Conservation (phyloP, 75 land plant species). For the Pinus taeda region DNA sequence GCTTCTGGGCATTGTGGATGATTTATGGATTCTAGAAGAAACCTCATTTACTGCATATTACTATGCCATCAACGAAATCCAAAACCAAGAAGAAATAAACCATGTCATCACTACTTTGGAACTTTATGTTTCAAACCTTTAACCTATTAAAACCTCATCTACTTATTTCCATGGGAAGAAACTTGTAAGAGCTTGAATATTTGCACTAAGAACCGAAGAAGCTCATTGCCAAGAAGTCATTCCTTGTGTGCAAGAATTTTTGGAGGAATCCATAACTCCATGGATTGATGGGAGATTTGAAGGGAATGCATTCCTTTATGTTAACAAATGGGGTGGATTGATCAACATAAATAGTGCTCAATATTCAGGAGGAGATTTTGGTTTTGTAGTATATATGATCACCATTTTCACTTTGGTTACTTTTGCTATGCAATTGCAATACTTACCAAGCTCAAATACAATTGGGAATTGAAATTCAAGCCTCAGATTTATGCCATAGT, state of each 20-base stretch:
- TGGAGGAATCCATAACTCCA: conserved; percentile 64
- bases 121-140: conserved; percentile 46
- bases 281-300: conserved; percentile 84
- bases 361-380: conserved; percentile 83
- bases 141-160: conserved; percentile 41
- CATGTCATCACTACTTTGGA: conserved; percentile 32
- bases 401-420: conserved; percentile 89
- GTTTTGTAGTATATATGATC: conserved; percentile 84
- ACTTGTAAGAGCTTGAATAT: conserved; percentile 73
- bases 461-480: conserved; percentile 66
- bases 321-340: conserved; percentile 81
- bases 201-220: conserved; percentile 88
- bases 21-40: conserved; percentile 17
- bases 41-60: conserved; percentile 21
- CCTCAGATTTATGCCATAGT: conserved; percentile 73
- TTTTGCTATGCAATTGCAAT: conserved; percentile 85
- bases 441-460: conserved; percentile 70
- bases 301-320: no score
- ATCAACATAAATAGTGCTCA: conserved; percentile 49
- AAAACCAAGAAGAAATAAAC: conserved; percentile 20
- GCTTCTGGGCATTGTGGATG: conserved; percentile 24
- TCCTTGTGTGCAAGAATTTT: conserved; percentile 34
- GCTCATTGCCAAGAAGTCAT: conserved; percentile 41
- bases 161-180: conserved; percentile 87
- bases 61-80: conserved; percentile 59